Conservation (phyloP, 495 filamentous ascomycete genomes). For the Antarctomyces pellizariae region DNA sequence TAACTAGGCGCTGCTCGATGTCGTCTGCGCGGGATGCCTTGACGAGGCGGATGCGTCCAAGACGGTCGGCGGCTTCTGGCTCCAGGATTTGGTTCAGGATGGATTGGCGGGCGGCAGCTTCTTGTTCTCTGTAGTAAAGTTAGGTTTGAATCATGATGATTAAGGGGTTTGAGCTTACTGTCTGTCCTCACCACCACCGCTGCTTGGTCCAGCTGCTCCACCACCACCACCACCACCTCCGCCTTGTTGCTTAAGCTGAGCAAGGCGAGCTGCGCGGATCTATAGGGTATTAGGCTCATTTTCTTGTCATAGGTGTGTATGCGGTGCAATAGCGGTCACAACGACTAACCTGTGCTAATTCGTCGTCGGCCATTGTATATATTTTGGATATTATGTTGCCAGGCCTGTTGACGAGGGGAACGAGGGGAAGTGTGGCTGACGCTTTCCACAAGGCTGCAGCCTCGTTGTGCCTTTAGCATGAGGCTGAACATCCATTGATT, state of each 20-base stretch:
- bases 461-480: too few species aligned
- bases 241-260: constrained; percentile 64
- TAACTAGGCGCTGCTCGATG: constrained; percentile 80
- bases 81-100: constrained; percentile 82
- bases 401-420: too few species aligned
- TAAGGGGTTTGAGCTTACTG: constrained; percentile 22
- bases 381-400: constrained; percentile 1
- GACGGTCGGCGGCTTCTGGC: constrained; percentile 77
- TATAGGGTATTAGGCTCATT: constrained; percentile 13
- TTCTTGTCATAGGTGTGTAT: not conserved
- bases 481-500: too few species aligned
- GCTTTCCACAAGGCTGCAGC: too few species aligned
- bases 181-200: constrained; percentile 32
- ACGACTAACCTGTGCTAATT: constrained; percentile 47
- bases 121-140: constrained; percentile 29
- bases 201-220: constrained; percentile 8
- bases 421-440: too few species aligned
- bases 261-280: constrained; percentile 75
- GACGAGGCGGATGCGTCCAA: constrained; percentile 85
- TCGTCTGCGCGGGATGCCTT: constrained; percentile 79
- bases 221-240: constrained; percentile 17
- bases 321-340: too few species aligned
- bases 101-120: constrained; percentile 48
- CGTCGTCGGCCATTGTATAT: constrained; percentile 54
- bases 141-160: constrained; percentile 1